Conservation (phyloP, 192 early-diverging fungal species). For the Oehlia diaphana region DNA sequence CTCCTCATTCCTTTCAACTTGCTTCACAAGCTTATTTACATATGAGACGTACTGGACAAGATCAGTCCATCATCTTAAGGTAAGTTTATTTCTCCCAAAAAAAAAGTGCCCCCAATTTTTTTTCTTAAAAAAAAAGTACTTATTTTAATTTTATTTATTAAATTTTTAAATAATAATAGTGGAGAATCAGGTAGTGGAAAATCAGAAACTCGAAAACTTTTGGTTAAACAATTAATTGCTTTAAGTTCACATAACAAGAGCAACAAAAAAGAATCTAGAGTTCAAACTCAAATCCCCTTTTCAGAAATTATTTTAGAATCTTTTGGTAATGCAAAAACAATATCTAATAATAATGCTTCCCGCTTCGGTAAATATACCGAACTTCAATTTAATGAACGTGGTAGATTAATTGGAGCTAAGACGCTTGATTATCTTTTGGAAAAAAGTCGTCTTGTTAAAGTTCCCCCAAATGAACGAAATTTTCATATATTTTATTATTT, state of each 20-base stretch:
- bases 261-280: slow-evolving; percentile 64
- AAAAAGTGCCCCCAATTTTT: no score
- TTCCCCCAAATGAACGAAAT: slow-evolving; percentile 68
- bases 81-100: slow-evolving; percentile 43
- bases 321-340: slow-evolving; percentile 86
- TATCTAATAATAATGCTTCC: slow-evolving; percentile 76
- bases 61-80: slow-evolving; percentile 89
- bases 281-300: slow-evolving; percentile 68
- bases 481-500: slow-evolving; percentile 98
- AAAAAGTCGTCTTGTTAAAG: slow-evolving; percentile 70
- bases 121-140: not conserved
- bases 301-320: slow-evolving; percentile 78
- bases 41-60: slow-evolving; percentile 81
- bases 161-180: slow-evolving; percentile 31
- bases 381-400: slow-evolving; percentile 91
- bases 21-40: slow-evolving; percentile 86
- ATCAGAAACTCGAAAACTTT: slow-evolving; percentile 69
- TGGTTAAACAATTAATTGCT: slow-evolving; percentile 66
- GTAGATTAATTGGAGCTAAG: slow-evolving; percentile 84
- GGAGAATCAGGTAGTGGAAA: slow-evolving; percentile 91
- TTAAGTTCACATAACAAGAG: slow-evolving; percentile 69
- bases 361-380: slow-evolving; percentile 84
- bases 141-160: not conserved
- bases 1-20: slow-evolving; percentile 84
- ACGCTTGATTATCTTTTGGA: slow-evolving; percentile 88